Base-by-base conservation (phyloP, 116 monocot genomes). In the Zostera marina region DNA sequence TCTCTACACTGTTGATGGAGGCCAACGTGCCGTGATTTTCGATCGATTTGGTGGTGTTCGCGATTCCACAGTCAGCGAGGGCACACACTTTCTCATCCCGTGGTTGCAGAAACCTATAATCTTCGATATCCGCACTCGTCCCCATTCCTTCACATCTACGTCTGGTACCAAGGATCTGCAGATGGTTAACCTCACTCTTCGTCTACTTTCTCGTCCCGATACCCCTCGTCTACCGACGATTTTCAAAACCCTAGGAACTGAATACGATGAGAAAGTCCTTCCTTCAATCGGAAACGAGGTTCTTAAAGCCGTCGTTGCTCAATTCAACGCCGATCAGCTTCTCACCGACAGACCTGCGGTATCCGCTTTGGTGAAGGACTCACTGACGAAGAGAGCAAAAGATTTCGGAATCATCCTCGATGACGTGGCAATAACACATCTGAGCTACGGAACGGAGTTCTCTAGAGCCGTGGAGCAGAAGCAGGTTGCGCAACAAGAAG, bases 311-410 rank as follows among this genome's bases (percentile, higher is more conserved):
- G 85, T 85, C 38, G 82, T 91, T 47, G 91, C 82, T 8, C 91
- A 85, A 76, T 91, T 91, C 77, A 91, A 91, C 71, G 91, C 91
- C 46, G 85, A 91, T 61, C 91, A 91, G 79, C 77, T 91, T 22
- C 85, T 85, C 51, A 91, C 85, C 12, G 91, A 91, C 39, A 67
- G 91, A 9, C 0, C 90, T 76, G 54, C 11, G 20, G 91, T 91
- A 21, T 81, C 81, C 14, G 80, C 84, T 3, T 73, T 89, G 48
- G 89, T 89, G 17, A 72, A 84, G 23, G 84, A 89, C 24, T 64
- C 73, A 3, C 74, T 89, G 41, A 52, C 74, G 42, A 72, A 66
- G 44, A 68, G 89, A 8, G 89, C 84, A 1, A 56, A 67, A 11
- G 89, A 90, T 32, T 90, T 90, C 65, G 75, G 84, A 55, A 90